Conservation (phyloP, 768 basidiomycete species). For the Leucocoprinus leucothites region DNA sequence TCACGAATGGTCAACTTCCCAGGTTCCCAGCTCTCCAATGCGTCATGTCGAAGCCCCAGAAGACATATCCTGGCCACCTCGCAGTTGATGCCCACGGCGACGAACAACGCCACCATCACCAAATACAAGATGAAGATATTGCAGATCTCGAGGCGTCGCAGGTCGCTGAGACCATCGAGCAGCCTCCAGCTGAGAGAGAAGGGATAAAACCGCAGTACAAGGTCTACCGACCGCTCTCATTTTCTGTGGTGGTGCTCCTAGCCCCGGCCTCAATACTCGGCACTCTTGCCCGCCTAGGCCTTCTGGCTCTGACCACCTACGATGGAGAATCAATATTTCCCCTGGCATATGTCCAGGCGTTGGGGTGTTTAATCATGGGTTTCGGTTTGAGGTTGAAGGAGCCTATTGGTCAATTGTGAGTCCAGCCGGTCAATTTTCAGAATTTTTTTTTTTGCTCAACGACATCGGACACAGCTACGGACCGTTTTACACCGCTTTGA, state of each 20-base stretch:
- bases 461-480: slow-evolving; percentile 58
- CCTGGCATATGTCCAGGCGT: slow-evolving; percentile 79
- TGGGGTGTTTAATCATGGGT: slow-evolving; percentile 94
- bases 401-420: slow-evolving; percentile 74
- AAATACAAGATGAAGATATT: not conserved
- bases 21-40: slow-evolving; percentile 5
- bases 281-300: slow-evolving; percentile 76
- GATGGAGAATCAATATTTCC: slow-evolving; percentile 76
- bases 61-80: not conserved
- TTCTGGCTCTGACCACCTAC: slow-evolving; percentile 72
- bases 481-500: slow-evolving; percentile 83
- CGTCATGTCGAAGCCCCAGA: slow-evolving; percentile 11
- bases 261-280: slow-evolving; percentile 85
- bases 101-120: not conserved
- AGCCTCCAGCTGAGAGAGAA: slow-evolving; percentile 28
- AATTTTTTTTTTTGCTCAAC: not conserved
- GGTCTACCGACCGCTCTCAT: slow-evolving; percentile 49
- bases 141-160: slow-evolving; percentile 6
- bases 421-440: not conserved
- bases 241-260: slow-evolving; percentile 66
- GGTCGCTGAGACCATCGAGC: slow-evolving; percentile 32
- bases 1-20: not conserved
- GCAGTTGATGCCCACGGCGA: not conserved
- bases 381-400: slow-evolving; percentile 66
- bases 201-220: slow-evolving; percentile 26